Evolutionary conservation across 331 rosid genomes (phyloP), one percentile per base, ranked within the genome.

Genomic region (Quercus tomentella): DNA sequence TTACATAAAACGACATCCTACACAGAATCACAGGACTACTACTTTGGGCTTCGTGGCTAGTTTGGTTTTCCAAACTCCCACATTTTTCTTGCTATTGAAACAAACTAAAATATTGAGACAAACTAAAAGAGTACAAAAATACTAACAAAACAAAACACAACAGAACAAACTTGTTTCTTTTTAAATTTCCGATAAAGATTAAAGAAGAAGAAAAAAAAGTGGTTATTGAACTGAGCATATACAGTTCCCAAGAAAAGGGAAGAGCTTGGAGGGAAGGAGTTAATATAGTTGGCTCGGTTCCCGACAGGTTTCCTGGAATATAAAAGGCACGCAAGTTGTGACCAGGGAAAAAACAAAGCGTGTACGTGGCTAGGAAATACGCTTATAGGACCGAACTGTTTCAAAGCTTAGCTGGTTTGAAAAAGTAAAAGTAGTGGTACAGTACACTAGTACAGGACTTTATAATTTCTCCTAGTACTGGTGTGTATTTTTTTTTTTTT

Each of bases 241-340:
- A 23, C 43, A 22, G 22, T 31, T 63, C 31, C 65, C 63, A 43
- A 61, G 18, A 56, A 51, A 79, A 72, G 58, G 45, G 10, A 0
- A 0, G 20, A 6, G 23, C 63, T 79, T 37, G 82, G 65, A 73
- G 45, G 77, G 68, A 61, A 66, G 72, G 33, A 41, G 45, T 41
- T 41, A 35, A 21, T 43, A 31, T 3, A 18, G 49, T 65, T 63
- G 28, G 62, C 35, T 33, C 55, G 71, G 14, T 28, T 74, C 61
- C 74, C 67, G 52, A 75, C 73, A 57, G 17, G 17, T 22, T 75
- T 56, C 79, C 28, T 6, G 70, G 52, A 56, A 73, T 63, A 73
- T 41, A 30, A 65, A 22, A 49, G 54, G 54, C 54, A 3, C 17
- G 14, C 54, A 3, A 14, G 17, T 12, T 12, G 18, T 49, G 15